Evolutionary conservation across 306 rosid genomes (phyloP), one percentile per base, ranked within the genome.

Genomic region (Aeschynomene evenia): DNA sequence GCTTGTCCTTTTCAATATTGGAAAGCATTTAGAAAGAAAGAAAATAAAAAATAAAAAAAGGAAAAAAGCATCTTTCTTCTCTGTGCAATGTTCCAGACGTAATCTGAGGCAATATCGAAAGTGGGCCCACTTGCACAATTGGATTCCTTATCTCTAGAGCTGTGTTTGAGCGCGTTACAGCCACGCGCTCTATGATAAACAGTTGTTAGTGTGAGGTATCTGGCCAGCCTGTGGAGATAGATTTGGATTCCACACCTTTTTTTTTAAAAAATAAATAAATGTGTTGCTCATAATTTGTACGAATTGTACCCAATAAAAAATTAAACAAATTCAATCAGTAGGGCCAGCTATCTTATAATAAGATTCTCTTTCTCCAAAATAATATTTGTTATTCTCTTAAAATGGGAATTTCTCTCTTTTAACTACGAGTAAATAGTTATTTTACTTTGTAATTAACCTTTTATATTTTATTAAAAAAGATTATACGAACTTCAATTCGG

Each of bases 61-160:
- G 58, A 78, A 77, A 73, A 77, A 75, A 59, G 88, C 96, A 83
- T 85, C 88, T 81, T 79, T 77, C 72, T 57, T 20, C 52, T 57
- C 6, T 49, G 71, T 39, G 61, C 60, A 73, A 80, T 63, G 75
- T 76, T 83, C 49, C 59, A 72, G 81, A 83, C 77, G 77, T 74
- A 84, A 78, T 82, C 80, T 49, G 72, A 63, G 81, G 80, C 85
- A 66, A 82, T 51, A 65, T 81, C 78, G 28, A 72, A 84, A n/a
- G 48, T 77, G 86, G 86, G 88, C 26, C 82, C 73, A 39, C 52
- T n/a, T 51, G 34, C 31, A 46, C 53, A 49, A 58, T 50, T 66
- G 84, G 88, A 89, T 86, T 85, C 92, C 90, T 83, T 77, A 85
- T 89, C 90, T 79, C 87, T 14, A 72, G 60, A 71, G 74, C 59